These are phyloP conservation scores for Agrostemma githago DNA, from an alignment of 148 eudicot genomes.

Conservation along the genomic window DNA sequence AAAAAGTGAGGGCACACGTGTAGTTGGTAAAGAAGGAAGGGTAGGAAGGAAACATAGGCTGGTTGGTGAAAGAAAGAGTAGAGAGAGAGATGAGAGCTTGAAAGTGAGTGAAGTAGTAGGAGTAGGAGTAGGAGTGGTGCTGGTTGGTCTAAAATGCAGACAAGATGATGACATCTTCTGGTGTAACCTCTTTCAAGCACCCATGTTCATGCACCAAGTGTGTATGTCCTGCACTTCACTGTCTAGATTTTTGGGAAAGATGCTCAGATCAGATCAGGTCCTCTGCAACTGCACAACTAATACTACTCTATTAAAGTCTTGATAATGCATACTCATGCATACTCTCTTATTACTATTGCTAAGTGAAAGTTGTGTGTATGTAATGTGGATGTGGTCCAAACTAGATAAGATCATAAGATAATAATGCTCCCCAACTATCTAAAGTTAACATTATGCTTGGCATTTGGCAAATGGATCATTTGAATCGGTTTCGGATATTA, in stretches of 20 bases:
- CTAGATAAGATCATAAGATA: too few relatives aligned
- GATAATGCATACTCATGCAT: too few relatives aligned
- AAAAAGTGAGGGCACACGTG: constrained; percentile 11
- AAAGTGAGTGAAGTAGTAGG: not conserved
- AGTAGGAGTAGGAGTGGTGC: not conserved
- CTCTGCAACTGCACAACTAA: constrained; percentile 19
- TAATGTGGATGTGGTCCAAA: too few relatives aligned
- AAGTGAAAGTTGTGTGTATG: too few relatives aligned
- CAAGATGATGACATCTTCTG: constrained; percentile 16
- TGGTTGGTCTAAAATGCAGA: constrained; percentile 23
- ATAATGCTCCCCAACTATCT: too few relatives aligned
- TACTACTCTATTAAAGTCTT: not conserved
- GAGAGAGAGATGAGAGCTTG: not conserved
- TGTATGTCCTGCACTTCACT: not conserved
- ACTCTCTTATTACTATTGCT: too few relatives aligned
- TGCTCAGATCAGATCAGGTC: constrained; percentile 12
- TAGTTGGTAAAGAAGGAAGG: not conserved
- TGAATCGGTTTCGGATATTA: too few relatives aligned
- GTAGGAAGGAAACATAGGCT: constrained; percentile 14
- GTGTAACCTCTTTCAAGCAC: constrained; percentile 2
- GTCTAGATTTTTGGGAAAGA: not conserved
- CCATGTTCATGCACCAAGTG: constrained; percentile 16
- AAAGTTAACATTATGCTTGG: too few relatives aligned
- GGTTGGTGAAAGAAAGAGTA: not conserved
- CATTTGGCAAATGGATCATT: too few relatives aligned